phyloP scores from a whole-genome alignment of 2,329 filamentous ascomycete genomes.

The Penicillium expansum region DNA sequence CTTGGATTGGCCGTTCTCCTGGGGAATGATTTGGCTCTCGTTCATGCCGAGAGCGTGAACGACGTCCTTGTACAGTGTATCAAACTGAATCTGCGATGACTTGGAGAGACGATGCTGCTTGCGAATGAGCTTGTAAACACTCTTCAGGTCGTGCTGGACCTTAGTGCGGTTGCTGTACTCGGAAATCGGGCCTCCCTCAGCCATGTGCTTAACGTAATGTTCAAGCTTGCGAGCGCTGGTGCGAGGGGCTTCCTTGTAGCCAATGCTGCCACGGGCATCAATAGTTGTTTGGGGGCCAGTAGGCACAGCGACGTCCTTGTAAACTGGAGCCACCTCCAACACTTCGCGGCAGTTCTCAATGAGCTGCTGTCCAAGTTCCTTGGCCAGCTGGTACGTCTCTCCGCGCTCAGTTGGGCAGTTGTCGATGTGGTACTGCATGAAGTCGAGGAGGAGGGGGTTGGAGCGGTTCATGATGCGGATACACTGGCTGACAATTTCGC shows the following conservation, averaged over 20 bases:
- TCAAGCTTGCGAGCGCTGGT: slow-evolving; percentile 93
- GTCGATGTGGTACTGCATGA: slow-evolving; percentile 99
- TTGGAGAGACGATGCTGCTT: slow-evolving; percentile 98
- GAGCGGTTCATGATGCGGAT: slow-evolving; percentile 99
- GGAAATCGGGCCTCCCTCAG: slow-evolving; percentile 94
- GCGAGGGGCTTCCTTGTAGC: slow-evolving; percentile 83
- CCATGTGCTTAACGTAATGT: slow-evolving; percentile 98
- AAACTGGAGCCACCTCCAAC: slow-evolving; percentile 76
- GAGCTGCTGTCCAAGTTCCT: slow-evolving; percentile 86
- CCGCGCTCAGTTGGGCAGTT: slow-evolving; percentile 95
- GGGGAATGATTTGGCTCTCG: slow-evolving; percentile 92
- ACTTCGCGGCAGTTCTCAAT: slow-evolving; percentile 98
- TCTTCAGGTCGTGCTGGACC: slow-evolving; percentile 91
- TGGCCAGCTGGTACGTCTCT: slow-evolving; percentile 96
- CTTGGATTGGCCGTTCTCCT: slow-evolving; percentile 67
- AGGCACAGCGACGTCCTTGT: slow-evolving; percentile 92
- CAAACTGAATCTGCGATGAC: slow-evolving; percentile 93
- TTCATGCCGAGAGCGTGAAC: slow-evolving; percentile 96
- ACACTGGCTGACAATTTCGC: slow-evolving; percentile 97
- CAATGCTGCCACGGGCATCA: slow-evolving; percentile 85
- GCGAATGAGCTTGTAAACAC: slow-evolving; percentile 97
- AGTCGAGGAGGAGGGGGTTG: slow-evolving; percentile 90
- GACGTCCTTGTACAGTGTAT: slow-evolving; percentile 89
- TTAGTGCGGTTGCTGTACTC: slow-evolving; percentile 98
- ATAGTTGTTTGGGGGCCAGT: slow-evolving; percentile 92